Evolutionary conservation across 1,284 basidiomycete species (phyloP).

Genomic region (Phylloboletellus chloephorus): DNA sequence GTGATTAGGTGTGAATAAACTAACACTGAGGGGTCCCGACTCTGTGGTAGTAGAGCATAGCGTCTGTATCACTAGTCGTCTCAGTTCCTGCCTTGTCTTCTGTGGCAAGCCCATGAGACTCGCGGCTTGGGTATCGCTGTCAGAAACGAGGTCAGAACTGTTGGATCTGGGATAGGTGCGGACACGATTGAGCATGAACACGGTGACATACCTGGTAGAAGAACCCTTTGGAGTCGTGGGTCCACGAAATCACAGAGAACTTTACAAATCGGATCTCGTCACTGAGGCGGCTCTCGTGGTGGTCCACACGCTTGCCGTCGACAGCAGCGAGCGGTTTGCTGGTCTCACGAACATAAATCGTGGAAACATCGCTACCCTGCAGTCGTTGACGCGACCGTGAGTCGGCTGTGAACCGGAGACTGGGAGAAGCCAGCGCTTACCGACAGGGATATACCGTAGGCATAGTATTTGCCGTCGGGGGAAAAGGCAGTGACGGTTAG

Average conservation of each 20-base stretch:
- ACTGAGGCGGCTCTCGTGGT: slow-evolving; percentile 48
- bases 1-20: slow-evolving; percentile 16
- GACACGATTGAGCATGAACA: neutral
- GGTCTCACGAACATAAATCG: slow-evolving; percentile 63
- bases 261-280: slow-evolving; percentile 75
- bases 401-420: slow-evolving; percentile 6
- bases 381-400: slow-evolving; percentile 1
- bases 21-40: slow-evolving; percentile 66
- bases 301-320: slow-evolving; percentile 36
- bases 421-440: slow-evolving; percentile 33
- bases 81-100: slow-evolving; percentile 59
- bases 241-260: slow-evolving; percentile 69
- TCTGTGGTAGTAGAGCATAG: slow-evolving; percentile 71
- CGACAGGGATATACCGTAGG: slow-evolving; percentile 72
- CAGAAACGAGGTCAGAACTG: slow-evolving; percentile 1
- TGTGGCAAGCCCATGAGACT: slow-evolving; percentile 44
- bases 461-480: slow-evolving; percentile 63
- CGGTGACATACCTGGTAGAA: slow-evolving; percentile 63
- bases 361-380: slow-evolving; percentile 75
- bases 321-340: slow-evolving; percentile 47
- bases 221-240: slow-evolving; percentile 72
- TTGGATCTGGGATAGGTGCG: slow-evolving; percentile 2
- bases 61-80: slow-evolving; percentile 60
- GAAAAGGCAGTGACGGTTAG: slow-evolving; percentile 58
- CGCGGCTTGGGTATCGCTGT: slow-evolving; percentile 53